Evolutionary conservation across 495 filamentous ascomycete genomes (phyloP), one percentile per base, ranked within the genome.

Genomic region (Penicillium salamii): DNA sequence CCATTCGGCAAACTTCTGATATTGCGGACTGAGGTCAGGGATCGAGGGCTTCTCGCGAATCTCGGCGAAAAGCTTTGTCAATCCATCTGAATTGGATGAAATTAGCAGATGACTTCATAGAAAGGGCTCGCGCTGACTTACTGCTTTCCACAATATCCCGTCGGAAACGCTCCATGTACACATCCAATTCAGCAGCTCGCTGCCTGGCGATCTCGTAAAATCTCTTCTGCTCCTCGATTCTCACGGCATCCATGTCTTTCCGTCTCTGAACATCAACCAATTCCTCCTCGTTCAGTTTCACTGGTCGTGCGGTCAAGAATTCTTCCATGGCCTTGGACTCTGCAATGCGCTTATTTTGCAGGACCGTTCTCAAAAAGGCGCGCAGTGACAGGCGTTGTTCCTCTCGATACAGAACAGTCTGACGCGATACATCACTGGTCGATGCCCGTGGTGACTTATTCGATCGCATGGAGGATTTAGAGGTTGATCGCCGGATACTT

Each of bases 1-100:
- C 93, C 93, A 98, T 68, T 98, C 93, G 21, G 92, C 92, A 61
- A 98, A 98, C 61, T 97, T 97, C 58, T 93, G 87, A 65, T 97
- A 98, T 64, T 97, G 91, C 21, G 93, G 81, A 58, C 87, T 91
- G 18, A 98, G 78, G 54, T 97, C 91, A 52, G 82, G 79, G 39
- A 98, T 89, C 13, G 78, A 88, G 33, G 86, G 69, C 72, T 97
- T 97, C 42, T 88, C 84, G 51, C 84, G 84, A 62, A 98, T 95
- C 66, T 97, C 93, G 48, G 84, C 76, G 67, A 98, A 96, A 17
- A 98, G 83, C 63, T 89, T 93, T 1, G 92, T 95, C 44, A 98
- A 76, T 8, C 93, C 93, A 72, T 97, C 82, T 85, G 31, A 1
- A 37, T 26, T 36, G 12, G 26, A 40, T 24, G 3, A 35, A n/a